Evolutionary conservation across 2,329 filamentous ascomycete genomes (phyloP).

Genomic region (Stagonosporopsis rhizophila): DNA sequence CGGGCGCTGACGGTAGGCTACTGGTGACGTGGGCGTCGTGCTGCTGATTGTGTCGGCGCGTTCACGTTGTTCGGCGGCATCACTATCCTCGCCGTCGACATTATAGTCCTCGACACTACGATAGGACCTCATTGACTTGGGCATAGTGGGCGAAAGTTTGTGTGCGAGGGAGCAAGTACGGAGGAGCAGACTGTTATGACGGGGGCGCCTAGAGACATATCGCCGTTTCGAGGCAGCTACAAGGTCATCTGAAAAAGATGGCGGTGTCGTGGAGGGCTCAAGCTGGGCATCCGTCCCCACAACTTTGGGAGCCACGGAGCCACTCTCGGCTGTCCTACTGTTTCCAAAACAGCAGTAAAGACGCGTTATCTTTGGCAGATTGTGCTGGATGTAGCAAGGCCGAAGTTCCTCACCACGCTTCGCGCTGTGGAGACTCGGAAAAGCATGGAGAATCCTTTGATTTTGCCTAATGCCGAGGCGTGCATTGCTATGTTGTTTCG

Average conservation of each 20-base stretch:
- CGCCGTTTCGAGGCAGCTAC: conserved; percentile 16
- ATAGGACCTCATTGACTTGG: conserved; percentile 46
- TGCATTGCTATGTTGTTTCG: conserved; percentile 14
- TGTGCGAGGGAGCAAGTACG: conserved; percentile 14
- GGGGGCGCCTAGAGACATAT: conserved; percentile 14
- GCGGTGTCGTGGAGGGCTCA: conserved; percentile 30
- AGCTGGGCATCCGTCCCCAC: conserved; percentile 26
- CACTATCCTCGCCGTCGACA: conserved; percentile 44
- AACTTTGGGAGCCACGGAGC: conserved; percentile 3
- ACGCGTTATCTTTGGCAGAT: conserved; percentile 8
- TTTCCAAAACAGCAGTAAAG: conserved; percentile 10
- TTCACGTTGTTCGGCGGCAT: conserved; percentile 41
- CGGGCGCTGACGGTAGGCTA: conserved; percentile 37
- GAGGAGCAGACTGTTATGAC: conserved; percentile 18
- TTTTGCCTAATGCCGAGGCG: conserved; percentile 10
- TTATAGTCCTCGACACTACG: conserved; percentile 45
- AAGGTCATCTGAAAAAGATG: conserved; percentile 37
- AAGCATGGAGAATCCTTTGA: neutral
- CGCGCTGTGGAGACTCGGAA: neutral
- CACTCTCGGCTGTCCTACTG: conserved; percentile 15
- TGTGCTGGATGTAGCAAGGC: neutral
- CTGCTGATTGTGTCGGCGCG: conserved; percentile 42
- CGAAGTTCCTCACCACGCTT: neutral
- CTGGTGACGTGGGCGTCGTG: conserved; percentile 46
- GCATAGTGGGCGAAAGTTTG: conserved; percentile 35